Conservation (phyloP, 768 basidiomycete genomes). For the Amanita thiersii region DNA sequence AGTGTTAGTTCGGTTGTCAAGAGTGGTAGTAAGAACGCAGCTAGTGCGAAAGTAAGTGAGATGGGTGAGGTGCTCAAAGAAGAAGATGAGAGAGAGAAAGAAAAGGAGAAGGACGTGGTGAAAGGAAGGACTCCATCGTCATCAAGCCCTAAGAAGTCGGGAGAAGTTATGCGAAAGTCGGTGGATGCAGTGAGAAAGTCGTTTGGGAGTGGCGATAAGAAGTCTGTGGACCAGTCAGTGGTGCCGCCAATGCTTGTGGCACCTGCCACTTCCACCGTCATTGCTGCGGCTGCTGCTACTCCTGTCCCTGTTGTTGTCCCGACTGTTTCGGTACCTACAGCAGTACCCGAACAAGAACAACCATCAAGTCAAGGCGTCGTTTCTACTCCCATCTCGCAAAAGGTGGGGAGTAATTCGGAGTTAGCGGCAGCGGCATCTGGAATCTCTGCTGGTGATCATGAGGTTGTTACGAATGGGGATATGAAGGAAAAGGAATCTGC, state of each 20-base stretch:
- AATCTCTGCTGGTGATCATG: too few relatives aligned
- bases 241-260: neutral
- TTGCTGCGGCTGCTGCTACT: neutral
- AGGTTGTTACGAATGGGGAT: too few relatives aligned
- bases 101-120: slow-evolving; percentile 11
- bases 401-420: neutral
- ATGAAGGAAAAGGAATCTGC: too few relatives aligned
- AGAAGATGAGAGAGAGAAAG: slow-evolving; percentile 29
- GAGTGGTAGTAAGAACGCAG: slow-evolving; percentile 27
- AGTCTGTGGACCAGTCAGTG: neutral
- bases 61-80: slow-evolving; percentile 64
- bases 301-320: neutral
- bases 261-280: neutral
- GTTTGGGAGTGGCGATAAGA: neutral
- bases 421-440: too few relatives aligned
- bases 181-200: slow-evolving; percentile 9
- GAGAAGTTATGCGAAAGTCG: slow-evolving; percentile 11
- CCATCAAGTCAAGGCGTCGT: neutral
- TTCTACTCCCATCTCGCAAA: neutral
- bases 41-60: slow-evolving; percentile 45
- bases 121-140: too few relatives aligned
- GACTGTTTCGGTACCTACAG: neutral
- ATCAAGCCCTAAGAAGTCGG: slow-evolving; percentile 10
- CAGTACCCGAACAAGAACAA: neutral
- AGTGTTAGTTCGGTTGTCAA: slow-evolving; percentile 12